Evolutionary conservation across 2,329 filamentous ascomycete genomes (phyloP).

Genomic region (Cercospora beticola): DNA sequence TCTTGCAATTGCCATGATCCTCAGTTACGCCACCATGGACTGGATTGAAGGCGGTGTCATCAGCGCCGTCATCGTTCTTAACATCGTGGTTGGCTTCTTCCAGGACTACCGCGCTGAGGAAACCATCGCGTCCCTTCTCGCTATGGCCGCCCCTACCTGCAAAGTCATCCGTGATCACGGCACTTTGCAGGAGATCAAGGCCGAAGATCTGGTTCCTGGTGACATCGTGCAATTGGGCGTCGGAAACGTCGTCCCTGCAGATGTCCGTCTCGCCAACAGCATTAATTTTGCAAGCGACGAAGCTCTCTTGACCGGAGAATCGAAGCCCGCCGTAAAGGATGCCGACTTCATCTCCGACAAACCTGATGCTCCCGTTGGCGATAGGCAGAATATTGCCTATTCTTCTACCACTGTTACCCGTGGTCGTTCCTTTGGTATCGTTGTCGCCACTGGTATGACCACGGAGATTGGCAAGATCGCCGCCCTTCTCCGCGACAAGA

Average conservation of each 20-base stretch:
- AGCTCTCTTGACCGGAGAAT: slow-evolving; percentile 69
- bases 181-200: slow-evolving; percentile 52
- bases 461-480: slow-evolving; percentile 70
- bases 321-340: slow-evolving; percentile 48
- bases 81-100: slow-evolving; percentile 60
- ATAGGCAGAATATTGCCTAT: slow-evolving; percentile 64
- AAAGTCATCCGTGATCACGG: slow-evolving; percentile 56
- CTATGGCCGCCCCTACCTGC: slow-evolving; percentile 57
- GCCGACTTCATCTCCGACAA: slow-evolving; percentile 33
- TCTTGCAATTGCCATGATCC: slow-evolving; percentile 58
- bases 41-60: slow-evolving; percentile 63
- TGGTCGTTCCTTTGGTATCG: slow-evolving; percentile 61
- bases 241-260: slow-evolving; percentile 69
- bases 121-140: slow-evolving; percentile 58
- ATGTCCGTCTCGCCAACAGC: slow-evolving; percentile 59
- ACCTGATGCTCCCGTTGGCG: slow-evolving; percentile 56
- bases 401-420: slow-evolving; percentile 64
- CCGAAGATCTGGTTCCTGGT: slow-evolving; percentile 63
- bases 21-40: slow-evolving; percentile 58
- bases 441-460: slow-evolving; percentile 59
- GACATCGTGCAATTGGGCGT: slow-evolving; percentile 63
- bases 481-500: slow-evolving; percentile 36
- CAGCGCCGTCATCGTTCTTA: slow-evolving; percentile 57
- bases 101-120: slow-evolving; percentile 62
- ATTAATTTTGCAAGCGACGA: slow-evolving; percentile 78